A percentile compares a stretch with the other conserved stretches of the same genome.
Conservation (phyloP, 768 basidiomycete genomes). For the Suillus occidentalis region DNA sequence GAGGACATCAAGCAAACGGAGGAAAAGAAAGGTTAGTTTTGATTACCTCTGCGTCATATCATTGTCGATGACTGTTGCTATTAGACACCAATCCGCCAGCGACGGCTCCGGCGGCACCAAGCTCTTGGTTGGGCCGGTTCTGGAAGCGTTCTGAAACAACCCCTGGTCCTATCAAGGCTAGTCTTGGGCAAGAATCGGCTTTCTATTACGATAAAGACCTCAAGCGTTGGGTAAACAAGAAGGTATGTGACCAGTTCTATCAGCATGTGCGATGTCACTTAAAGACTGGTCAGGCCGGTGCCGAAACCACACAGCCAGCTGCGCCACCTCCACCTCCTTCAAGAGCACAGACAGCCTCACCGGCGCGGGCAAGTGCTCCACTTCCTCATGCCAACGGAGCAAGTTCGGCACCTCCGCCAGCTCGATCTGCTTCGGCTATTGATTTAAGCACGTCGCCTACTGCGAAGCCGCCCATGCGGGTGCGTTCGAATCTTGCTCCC, state of each 20-base stretch:
- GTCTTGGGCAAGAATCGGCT: conserved; percentile 84
- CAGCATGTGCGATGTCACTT: conserved; percentile 1
- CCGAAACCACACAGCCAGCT: conserved; percentile 51
- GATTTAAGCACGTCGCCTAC: conserved; percentile 57
- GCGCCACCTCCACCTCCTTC: conserved; percentile 75
- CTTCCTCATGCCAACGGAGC: conserved; percentile 33
- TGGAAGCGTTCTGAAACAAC: conserved; percentile 67
- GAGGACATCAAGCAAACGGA: conserved; percentile 21
- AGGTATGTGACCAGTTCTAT: conserved; percentile 44
- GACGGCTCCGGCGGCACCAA: conserved; percentile 34
- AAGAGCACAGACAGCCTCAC: conserved; percentile 84
- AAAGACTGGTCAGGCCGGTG: conserved; percentile 45
- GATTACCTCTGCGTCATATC: not conserved
- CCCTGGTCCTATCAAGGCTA: conserved; percentile 83
- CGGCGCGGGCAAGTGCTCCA: conserved; percentile 49
- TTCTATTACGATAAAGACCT: conserved; percentile 96
- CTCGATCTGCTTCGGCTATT: conserved; percentile 63
- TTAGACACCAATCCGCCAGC: conserved; percentile 11
- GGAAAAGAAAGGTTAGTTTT: conserved; percentile 32
- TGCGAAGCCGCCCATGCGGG: conserved; percentile 51
- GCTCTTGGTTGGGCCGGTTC: conserved; percentile 81
- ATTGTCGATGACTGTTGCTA: conserved; percentile 5
- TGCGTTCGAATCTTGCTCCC: conserved; percentile 67
- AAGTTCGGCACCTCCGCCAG: conserved; percentile 40
- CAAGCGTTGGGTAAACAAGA: conserved; percentile 96